These are phyloP conservation scores for Phaeodactylum tricornutum DNA, from an alignment of 108 stramenopile species.

Conservation along the genomic window DNA sequence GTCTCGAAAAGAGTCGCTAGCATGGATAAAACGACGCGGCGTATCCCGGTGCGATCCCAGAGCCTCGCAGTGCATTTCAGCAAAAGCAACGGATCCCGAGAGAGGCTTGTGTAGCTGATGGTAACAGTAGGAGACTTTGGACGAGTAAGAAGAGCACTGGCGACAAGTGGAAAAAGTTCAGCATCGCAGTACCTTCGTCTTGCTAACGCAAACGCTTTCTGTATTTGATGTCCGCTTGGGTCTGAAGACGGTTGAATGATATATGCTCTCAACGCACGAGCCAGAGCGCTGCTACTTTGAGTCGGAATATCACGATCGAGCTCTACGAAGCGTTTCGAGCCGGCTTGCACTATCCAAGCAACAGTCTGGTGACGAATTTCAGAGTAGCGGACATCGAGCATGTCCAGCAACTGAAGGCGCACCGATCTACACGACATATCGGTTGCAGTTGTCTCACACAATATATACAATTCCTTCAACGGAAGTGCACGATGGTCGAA, in stretches of 20 bases:
- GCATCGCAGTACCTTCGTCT: constrained; percentile 16
- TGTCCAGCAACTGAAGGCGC: neutral
- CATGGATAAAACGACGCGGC: constrained; percentile 36
- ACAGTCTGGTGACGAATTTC: no score
- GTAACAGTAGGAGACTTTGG: constrained; percentile 26
- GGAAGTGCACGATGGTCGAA: constrained; percentile 2
- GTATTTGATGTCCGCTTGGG: no score
- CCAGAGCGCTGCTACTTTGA: no score
- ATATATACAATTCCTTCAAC: constrained; percentile 1
- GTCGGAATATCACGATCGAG: no score
- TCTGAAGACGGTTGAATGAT: no score
- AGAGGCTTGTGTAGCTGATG: constrained; percentile 33
- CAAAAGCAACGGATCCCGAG: constrained; percentile 53
- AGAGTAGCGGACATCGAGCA: neutral
- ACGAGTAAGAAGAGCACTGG: constrained; percentile 35
- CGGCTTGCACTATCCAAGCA: no score
- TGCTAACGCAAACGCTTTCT: no score
- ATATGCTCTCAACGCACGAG: no score
- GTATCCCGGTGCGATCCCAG: constrained; percentile 42
- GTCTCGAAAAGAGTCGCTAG: constrained; percentile 32
- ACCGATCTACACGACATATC: neutral
- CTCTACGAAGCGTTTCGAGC: no score
- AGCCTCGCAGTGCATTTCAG: constrained; percentile 40
- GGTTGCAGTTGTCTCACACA: neutral
- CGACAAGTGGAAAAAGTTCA: constrained; percentile 24